Base-by-base conservation (phyloP, 2,329 filamentous ascomycete species). In the Aspergillus neoniger region DNA sequence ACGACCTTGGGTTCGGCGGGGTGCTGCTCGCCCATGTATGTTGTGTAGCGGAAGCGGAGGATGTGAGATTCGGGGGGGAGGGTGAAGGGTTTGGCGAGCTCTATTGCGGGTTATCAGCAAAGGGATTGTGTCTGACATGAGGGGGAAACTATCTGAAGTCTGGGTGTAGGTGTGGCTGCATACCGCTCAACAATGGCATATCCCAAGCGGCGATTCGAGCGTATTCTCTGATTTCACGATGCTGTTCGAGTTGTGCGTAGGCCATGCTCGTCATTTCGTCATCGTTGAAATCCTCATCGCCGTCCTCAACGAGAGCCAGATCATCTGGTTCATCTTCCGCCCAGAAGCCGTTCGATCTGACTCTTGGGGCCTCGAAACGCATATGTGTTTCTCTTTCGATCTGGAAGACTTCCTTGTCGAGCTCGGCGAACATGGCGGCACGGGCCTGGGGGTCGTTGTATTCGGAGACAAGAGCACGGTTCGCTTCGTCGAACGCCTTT, bases 1-100 rank as follows among this genome's bases (percentile, higher is more conserved):
- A 98, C 93, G 19, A 99, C 93, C 82, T 99, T 99, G 74, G 88
- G 88, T 77, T 92, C 88, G 2, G 94, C 92, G 0, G 95, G 94
- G 79, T 99, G 96, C 58, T 86, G 82, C 79, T 98, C 95, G 70
- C 94, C 94, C 85, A 99, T 89, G 80, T 98, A 98, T 39, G 90
- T 93, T 15, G 95, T 99, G 82, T 96, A 97, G 70, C 95, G 89
- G 87, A 97, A 99, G 70, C 94, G 90, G 60, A 99, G 86, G 49
- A 92, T 87, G 69, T 91, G 83, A 49, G 72, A 74, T 64, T 86
- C 77, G 30, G 82, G 76, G 14, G 85, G 83, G 2, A 94, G 92
- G 2, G 88, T 85, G 75, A 96, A 98, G 17, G 91, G 89, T 77
- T 91, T 91, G 58, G 91, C 89, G 64, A 95, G 85, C 74, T 94